Percentiles rank a stretch among this genome's conserved stretches.
phyloP scores from a whole-genome alignment of 2,329 filamentous ascomycete species.

The Sphaerulina populicola region DNA sequence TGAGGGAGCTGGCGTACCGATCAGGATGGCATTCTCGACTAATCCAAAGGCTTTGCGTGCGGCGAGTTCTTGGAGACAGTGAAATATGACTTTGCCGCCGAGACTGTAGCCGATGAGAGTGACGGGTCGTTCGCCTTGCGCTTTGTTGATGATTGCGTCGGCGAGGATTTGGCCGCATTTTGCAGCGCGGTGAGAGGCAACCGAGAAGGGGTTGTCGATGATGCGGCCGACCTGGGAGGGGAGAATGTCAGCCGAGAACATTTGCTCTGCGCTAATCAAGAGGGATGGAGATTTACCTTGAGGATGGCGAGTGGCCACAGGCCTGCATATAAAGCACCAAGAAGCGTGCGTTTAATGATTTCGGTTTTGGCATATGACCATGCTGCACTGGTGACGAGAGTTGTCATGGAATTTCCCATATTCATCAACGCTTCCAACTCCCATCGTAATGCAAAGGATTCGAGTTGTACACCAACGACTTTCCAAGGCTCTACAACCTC shows the following conservation, averaged over 20 bases:
- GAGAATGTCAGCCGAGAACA: too few relatives aligned
- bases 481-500: conserved; percentile 73
- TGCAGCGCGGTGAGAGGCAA: conserved; percentile 33
- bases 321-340: conserved; percentile 41
- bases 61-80: conserved; percentile 67
- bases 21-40: conserved; percentile 72
- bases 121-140: conserved; percentile 36
- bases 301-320: conserved; percentile 44
- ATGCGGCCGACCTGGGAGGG: conserved; percentile 29
- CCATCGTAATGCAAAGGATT: conserved; percentile 77
- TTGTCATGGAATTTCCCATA: conserved; percentile 66
- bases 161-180: conserved; percentile 37
- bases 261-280: neutral
- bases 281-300: conserved; percentile 26
- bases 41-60: conserved; percentile 73
- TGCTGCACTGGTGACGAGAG: conserved; percentile 68
- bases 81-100: conserved; percentile 58
- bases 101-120: conserved; percentile 37
- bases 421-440: conserved; percentile 70
- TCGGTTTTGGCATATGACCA: conserved; percentile 69
- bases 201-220: conserved; percentile 37
- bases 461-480: conserved; percentile 60
- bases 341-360: conserved; percentile 56
- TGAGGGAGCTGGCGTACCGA: conserved; percentile 71
- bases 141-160: conserved; percentile 37